phyloP scores from a whole-genome alignment of 768 basidiomycete genomes.

The Mycena epipterygia region DNA sequence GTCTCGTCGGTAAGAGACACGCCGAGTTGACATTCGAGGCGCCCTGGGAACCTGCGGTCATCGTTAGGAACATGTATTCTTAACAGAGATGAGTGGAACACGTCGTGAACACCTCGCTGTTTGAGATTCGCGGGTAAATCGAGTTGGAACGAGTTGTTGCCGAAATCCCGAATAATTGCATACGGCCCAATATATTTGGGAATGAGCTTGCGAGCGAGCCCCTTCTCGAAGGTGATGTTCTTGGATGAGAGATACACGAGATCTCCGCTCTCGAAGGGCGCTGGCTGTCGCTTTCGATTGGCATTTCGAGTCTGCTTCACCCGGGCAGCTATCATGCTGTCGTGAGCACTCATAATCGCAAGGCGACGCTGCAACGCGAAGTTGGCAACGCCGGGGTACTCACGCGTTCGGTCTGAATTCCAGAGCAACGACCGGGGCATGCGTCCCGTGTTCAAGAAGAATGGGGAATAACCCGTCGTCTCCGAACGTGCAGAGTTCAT shows the following conservation, averaged over 20 bases:
- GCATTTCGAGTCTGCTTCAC: constrained; percentile 47
- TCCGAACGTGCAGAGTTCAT: no score
- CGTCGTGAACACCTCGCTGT: constrained; percentile 26
- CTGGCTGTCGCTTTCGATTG: constrained; percentile 37
- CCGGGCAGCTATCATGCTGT: constrained; percentile 39
- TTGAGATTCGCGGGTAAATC: constrained; percentile 38
- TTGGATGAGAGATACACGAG: constrained; percentile 16
- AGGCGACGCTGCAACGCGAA: constrained; percentile 36
- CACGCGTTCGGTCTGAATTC: constrained; percentile 7
- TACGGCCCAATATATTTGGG: constrained; percentile 51
- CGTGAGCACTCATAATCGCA: constrained; percentile 36
- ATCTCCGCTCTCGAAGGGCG: constrained; percentile 40
- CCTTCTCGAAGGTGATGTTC: constrained; percentile 11
- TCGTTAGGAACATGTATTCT: constrained; percentile 51
- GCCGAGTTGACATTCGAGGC: constrained; percentile 1
- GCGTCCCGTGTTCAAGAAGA: constrained; percentile 26
- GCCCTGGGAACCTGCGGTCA: constrained; percentile 24
- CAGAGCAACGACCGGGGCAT: constrained; percentile 33
- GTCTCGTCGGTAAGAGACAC: neutral
- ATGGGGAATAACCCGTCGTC: constrained; percentile 38
- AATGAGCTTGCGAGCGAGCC: constrained; percentile 41
- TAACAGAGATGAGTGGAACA: constrained; percentile 47
- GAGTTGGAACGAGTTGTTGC: constrained; percentile 28
- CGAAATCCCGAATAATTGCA: constrained; percentile 31
- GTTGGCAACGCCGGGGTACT: no score